Evolutionary conservation across 768 basidiomycete genomes (phyloP).

Genomic region (Serpula lacrymans): DNA sequence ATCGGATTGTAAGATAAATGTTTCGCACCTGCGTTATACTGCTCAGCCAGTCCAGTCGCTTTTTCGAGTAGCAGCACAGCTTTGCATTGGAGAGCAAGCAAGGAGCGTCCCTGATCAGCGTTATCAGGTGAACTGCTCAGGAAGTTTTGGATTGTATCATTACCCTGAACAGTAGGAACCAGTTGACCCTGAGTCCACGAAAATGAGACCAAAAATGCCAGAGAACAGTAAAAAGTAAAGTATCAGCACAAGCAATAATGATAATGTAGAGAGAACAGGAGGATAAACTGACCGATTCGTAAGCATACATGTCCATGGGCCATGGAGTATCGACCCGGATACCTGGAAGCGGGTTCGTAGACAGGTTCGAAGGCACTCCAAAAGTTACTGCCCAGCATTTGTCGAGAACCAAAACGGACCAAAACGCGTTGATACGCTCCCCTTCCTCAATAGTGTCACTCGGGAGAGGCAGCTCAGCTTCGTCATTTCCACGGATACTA

Average conservation of each 20-base stretch:
- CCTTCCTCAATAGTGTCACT: conserved; percentile 31
- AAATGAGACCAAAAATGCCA: conserved; percentile 19
- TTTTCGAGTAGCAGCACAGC: not conserved
- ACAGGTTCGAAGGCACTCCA: conserved; percentile 26
- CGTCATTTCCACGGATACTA: conserved; percentile 7
- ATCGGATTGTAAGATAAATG: not conserved
- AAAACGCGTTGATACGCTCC: conserved; percentile 38
- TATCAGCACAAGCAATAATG: conserved; percentile 6
- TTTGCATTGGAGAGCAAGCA: not conserved
- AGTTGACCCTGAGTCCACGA: conserved; percentile 17
- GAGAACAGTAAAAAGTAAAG: conserved; percentile 10
- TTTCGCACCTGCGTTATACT: conserved; percentile 25
- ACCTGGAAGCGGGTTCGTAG: conserved; percentile 21
- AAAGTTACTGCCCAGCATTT: conserved; percentile 28
- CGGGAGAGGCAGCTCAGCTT: conserved; percentile 25
- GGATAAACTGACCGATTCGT: conserved; percentile 12
- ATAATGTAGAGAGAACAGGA: not conserved
- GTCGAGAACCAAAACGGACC: conserved; percentile 33
- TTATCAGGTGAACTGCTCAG: conserved; percentile 4
- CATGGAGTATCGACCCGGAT: conserved; percentile 37
- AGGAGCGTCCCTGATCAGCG: not conserved
- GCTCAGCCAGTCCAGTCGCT: conserved; percentile 20
- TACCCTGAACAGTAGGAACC: not conserved
- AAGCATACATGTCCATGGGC: conserved; percentile 29
- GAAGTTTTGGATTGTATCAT: conserved; percentile 13